A percentile compares a stretch with the other conserved stretches of the same genome.
Conservation (phyloP, 768 basidiomycete genomes). For the Neoboletus subvelutipes region DNA sequence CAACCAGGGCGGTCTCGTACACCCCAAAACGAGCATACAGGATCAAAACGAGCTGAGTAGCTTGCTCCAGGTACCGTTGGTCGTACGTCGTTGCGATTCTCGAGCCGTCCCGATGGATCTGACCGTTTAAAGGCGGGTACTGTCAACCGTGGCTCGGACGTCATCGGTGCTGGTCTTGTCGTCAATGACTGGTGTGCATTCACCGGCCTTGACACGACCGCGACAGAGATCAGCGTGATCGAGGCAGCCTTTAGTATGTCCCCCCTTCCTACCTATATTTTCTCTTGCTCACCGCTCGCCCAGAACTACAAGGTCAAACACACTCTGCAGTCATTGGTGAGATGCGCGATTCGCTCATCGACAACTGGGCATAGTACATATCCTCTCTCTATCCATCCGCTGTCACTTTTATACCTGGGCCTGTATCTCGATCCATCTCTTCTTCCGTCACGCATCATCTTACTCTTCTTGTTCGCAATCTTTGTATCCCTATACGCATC, state of each 20-base stretch:
- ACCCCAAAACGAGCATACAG: conserved; percentile 95
- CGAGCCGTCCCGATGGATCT: background rate
- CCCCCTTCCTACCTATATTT: background rate
- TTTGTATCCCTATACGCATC: conserved; percentile 20
- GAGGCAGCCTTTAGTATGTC: conserved; percentile 94
- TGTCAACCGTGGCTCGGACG: conserved; percentile 97
- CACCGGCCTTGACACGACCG: conserved; percentile 99
- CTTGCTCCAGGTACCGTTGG: conserved; percentile 89
- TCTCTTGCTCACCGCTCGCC: conserved; percentile 5
- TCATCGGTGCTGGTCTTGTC: conserved; percentile 94
- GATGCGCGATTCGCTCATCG: conserved; percentile 89
- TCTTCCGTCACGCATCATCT: background rate
- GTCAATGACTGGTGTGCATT: conserved; percentile 99
- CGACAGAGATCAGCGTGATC: conserved; percentile 97
- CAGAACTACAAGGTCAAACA: conserved; percentile 85
- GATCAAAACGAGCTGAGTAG: conserved; percentile 97
- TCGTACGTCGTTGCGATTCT: conserved; percentile 54
- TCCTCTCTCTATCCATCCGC: conserved; percentile 5
- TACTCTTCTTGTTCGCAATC: conserved; percentile 16
- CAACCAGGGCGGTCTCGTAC: conserved; percentile 96
- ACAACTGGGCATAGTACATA: conserved; percentile 77
- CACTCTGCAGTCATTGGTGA: conserved; percentile 82
- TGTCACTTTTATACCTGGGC: conserved; percentile 8
- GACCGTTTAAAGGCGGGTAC: conserved; percentile 75
- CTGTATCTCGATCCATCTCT: background rate